Conservation (phyloP, 2,329 filamentous ascomycete genomes). For the Aspergillus carbonarius region DNA sequence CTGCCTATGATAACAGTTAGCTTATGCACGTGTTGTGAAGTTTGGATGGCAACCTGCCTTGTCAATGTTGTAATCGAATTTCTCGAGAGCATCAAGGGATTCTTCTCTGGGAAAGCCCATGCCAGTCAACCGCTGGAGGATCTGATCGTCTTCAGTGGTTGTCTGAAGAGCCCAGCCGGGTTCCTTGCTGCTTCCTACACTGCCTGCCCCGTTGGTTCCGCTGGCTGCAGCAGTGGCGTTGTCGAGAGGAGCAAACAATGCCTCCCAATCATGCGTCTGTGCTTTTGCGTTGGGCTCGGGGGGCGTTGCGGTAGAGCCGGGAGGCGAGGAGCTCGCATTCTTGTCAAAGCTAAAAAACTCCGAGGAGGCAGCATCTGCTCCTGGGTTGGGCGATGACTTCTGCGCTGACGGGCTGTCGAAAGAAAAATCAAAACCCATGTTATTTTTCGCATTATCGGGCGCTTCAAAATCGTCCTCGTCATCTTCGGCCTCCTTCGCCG, state of each 20-base stretch:
- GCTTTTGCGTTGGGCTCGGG: conserved; percentile 41
- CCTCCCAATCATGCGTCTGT: conserved; percentile 81
- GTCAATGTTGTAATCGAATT: conserved; percentile 94
- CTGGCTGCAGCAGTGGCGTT: conserved; percentile 33
- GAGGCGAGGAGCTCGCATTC: conserved; percentile 25
- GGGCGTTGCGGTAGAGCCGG: conserved; percentile 45
- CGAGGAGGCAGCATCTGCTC: conserved; percentile 25
- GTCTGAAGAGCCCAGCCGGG: conserved; percentile 69
- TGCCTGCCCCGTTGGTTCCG: conserved; percentile 15
- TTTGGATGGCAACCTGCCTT: conserved; percentile 62
- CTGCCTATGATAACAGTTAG: conserved; percentile 33
- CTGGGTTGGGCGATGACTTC: conserved; percentile 22
- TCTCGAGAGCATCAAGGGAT: conserved; percentile 79
- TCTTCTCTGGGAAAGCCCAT: conserved; percentile 82
- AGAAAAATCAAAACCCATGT: conserved; percentile 47
- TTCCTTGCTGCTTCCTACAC: conserved; percentile 18
- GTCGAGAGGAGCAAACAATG: conserved; percentile 82
- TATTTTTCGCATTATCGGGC: conserved; percentile 30
- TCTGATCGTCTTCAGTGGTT: conserved; percentile 83
- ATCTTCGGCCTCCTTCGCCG: conserved; percentile 45
- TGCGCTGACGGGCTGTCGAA: conserved; percentile 44
- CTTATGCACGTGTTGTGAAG: neutral
- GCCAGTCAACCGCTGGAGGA: conserved; percentile 80
- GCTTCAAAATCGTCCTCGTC: conserved; percentile 60
- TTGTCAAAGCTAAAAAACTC: conserved; percentile 44